Base-by-base conservation (phyloP, 768 basidiomycete genomes). In the Mycena leptocephala region DNA sequence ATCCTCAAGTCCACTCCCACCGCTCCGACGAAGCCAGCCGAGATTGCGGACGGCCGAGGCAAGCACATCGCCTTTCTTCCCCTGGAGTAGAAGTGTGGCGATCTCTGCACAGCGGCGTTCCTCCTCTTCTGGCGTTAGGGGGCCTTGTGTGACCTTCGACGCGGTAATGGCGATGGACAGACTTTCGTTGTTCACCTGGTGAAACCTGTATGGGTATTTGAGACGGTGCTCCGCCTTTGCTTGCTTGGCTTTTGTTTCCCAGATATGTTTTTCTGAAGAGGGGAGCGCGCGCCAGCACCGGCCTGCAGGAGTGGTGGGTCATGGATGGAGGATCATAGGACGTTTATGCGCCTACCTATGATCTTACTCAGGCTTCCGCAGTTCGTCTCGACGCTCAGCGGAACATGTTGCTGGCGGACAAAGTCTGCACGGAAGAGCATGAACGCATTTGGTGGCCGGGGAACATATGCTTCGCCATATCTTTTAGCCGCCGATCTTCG, bases 351-450 rank as follows among this genome's bases (percentile, higher is more conserved):
- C 89, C 76, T 72, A 93, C 92, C 85, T 84, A 95, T 91, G 78
- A 95, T 95, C 89, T 93, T 94, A 16, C 92, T 93, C 35, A 95
- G 81, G 32, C 92, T 93, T 74, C 92, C 92, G 84, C 94, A 93
- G 80, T 94, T 94, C 32, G 93, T 93, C 87, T 95, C 95, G 75
- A 95, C 93, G 26, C 90, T 92, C 22, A 93, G 92, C 1, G 94
- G 93, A 72, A 96, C 94, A 79, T 95, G 94, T 79, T 94, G 93
- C 79, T 91, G 93, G 79, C 93, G 89, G 76, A 95, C 94, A 84
- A 95, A 95, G 63, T 94, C 93, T 4, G 94, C 94, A 70, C 95
- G 91, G 88, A 96, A 96, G 78, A 96, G 89, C 88, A 96, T 96
- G 87, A 96, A 96, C 11, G 95, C 95, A 76, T 96, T 96, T 6